Percentiles rank a stretch among this genome's conserved stretches.
Evolutionary conservation across 768 basidiomycete genomes (phyloP).

Genomic region (Auriscalpium orientale): DNA sequence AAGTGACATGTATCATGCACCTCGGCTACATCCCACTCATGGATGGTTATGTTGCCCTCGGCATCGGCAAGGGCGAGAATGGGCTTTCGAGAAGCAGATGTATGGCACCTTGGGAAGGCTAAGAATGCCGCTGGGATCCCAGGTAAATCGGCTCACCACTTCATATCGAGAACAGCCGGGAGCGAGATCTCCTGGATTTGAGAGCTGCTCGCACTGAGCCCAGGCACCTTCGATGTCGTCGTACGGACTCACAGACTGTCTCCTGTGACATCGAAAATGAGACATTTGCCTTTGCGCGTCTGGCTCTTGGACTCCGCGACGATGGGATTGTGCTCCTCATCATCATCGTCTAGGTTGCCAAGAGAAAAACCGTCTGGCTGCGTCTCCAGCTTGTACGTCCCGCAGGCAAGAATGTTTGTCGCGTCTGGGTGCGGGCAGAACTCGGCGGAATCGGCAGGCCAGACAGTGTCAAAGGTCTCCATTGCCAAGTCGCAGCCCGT

Average conservation of each 20-base stretch:
- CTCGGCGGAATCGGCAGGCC: constrained; percentile 86
- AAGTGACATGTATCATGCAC: constrained; percentile 26
- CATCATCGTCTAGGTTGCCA: not conserved
- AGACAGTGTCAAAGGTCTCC: constrained; percentile 52
- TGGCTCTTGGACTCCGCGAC: constrained; percentile 20
- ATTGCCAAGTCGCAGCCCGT: not conserved
- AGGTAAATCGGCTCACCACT: constrained; percentile 54
- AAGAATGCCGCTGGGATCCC: not conserved
- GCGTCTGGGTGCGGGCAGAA: constrained; percentile 70
- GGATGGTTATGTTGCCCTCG: constrained; percentile 67
- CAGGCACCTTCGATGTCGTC: not conserved
- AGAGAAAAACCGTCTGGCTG: not conserved
- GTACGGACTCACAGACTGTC: constrained; percentile 10
- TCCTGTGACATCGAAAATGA: constrained; percentile 50
- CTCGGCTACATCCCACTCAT: constrained; percentile 44
- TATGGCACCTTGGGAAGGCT: constrained; percentile 47
- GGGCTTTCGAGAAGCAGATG: constrained; percentile 31
- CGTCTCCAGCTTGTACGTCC: constrained; percentile 80
- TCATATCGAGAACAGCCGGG: constrained; percentile 87
- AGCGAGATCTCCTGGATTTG: constrained; percentile 63
- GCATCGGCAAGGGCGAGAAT: constrained; percentile 76
- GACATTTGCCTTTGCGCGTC: constrained; percentile 61
- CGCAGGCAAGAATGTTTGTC: constrained; percentile 69
- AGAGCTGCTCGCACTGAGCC: constrained; percentile 21
- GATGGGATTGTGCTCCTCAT: not conserved